Base-by-base conservation (phyloP, 768 basidiomycete genomes). In the Rhizopogon vesiculosus region DNA sequence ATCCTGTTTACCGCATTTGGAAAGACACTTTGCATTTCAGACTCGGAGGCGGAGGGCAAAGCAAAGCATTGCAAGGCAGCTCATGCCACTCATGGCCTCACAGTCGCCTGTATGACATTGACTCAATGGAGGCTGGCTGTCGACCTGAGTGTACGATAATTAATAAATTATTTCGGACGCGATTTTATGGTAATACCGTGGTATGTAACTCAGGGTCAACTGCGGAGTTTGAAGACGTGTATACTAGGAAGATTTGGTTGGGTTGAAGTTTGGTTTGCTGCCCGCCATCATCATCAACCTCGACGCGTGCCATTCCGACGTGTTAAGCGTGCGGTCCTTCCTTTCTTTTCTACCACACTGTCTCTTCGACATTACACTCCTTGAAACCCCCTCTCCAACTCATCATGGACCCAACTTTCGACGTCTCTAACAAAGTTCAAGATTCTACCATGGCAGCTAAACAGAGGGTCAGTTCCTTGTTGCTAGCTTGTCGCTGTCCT, bases 401-500 rank as follows among this genome's bases (percentile, higher is more conserved):
- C 53, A 61, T 61, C 62, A 78, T 79, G 79, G 79, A 78, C 73
- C 60, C 63, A 57, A 57, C 62, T 58, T 56, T 69, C 53, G 46
- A 63, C 56, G 64, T 63, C 59, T 57, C 62, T 61, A 48, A 60
- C 58, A 62, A 64, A 52, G 54, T 54, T 53, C 59, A 61, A 56
- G 72, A 73, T 54, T 61, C 66, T 53, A 66, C 71, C 57, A 39
- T 59, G 53, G 67, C 70, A 57, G 78, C 76, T 64, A 74, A 66
- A 64, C 71, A 74, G 69, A 76, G 78, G 72, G 77, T 79, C 42
- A 45, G 64, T 42, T 31, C 9, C 16, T 38, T 0, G 12, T 19
- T 44, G 42, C 45, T 18, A 15, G 0, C 3, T 48, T 48, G 31
- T 16, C 1, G 10, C 18, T 35, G 13, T 45, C 51, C 42, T 54